phyloP scores from a whole-genome alignment of 306 rosid species.

The Cucumis cinereus region DNA sequence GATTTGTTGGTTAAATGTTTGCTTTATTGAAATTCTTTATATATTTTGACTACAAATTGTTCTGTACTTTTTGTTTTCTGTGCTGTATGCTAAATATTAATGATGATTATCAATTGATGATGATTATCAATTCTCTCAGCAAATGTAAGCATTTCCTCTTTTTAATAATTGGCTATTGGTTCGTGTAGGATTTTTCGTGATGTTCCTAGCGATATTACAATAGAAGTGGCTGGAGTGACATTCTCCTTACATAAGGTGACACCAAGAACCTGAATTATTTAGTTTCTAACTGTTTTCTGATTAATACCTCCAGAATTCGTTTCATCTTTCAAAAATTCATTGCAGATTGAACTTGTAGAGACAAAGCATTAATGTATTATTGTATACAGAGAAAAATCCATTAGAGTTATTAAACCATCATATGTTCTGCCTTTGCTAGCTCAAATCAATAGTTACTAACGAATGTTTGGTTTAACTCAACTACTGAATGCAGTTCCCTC shows the following conservation, averaged over 20 bases:
- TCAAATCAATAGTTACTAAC: not conserved
- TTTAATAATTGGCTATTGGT: slow-evolving; percentile 15
- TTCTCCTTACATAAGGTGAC: slow-evolving; percentile 76
- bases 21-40: not conserved
- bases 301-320: not conserved
- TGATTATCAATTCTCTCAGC: not conserved
- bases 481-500: slow-evolving; percentile 72
- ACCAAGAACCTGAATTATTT: slow-evolving; percentile 9
- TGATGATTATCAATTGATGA: not conserved
- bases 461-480: slow-evolving; percentile 8
- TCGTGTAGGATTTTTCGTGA: slow-evolving; percentile 89
- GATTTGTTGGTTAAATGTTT: not conserved
- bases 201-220: slow-evolving; percentile 88
- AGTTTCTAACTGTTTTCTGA: not conserved
- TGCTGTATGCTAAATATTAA: not conserved
- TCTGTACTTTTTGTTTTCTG: not conserved
- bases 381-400: not conserved
- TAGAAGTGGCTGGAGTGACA: slow-evolving; percentile 65
- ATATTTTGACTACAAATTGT: not conserved
- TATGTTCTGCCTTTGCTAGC: not conserved
- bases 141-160: not conserved
- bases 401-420: not conserved
- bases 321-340: not conserved
- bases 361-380: not conserved
- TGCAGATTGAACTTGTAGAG: not conserved